Evolutionary conservation across 1,139 yeast species (phyloP), one percentile per base, ranked within the genome.

Genomic region (Suhomyces kunorum): DNA sequence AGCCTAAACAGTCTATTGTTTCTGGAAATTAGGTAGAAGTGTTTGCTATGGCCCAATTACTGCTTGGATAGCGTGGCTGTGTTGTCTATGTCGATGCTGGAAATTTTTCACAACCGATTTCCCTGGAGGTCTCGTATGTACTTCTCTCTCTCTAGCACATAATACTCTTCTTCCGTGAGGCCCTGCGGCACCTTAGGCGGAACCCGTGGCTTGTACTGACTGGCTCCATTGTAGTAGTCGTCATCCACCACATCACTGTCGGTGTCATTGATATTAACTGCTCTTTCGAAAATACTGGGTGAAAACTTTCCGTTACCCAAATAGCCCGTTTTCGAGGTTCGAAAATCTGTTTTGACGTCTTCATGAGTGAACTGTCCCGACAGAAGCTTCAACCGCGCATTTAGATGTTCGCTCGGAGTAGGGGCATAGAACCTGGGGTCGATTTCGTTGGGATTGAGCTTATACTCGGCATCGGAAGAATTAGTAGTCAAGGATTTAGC

Each of bases 131-230:
- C 69, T 59, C 68, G 54, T 55, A 75, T 57, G 41, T 61, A 72
- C 43, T 60, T 66, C 31, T 72, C 74, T 48, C 58, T 64, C 36
- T 72, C 77, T 41, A 71, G 50, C 3, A 67, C 64, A 44, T 68
- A 76, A 49, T 73, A 77, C 50, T 77, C 82, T 51, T 57, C 64
- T 25, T 73, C 73, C 4, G 65, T 59, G 49, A 77, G 55, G 0
- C 82, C 82, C 27, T 63, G 52, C 0, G 82, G 82, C n/a, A 76
- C 68, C 53, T 76, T 76, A 2, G 81, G 80, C 2, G 82, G 82
- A 2, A 76, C 72, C 15, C 54, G 54, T 0, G 81, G 80, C 36
- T 73, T 68, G 61, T 32, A 60, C 43, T 6, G 68, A 60, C 34
- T 74, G 71, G 19, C 72, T 58, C 31, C 67, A 34, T 63, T 62